Conservation (phyloP, 805 yeast genomes). For the Schizosaccharomyces osmophilus region DNA sequence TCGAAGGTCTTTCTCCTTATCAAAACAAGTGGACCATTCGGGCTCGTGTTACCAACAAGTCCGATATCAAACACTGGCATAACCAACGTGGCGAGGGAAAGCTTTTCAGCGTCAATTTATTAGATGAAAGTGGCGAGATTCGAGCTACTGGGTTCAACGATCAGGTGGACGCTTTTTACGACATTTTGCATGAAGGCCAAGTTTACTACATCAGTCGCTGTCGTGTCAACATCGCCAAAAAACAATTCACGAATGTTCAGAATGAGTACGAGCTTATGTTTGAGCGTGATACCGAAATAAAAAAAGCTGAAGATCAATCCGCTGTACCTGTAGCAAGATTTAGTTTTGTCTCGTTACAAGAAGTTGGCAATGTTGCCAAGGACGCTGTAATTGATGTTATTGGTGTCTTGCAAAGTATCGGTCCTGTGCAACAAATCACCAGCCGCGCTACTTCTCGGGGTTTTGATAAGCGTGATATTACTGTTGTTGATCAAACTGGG, state of each 20-base stretch:
- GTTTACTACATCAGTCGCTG: conserved; percentile 69
- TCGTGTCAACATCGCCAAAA: conserved; percentile 58
- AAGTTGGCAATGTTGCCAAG: conserved; percentile 40
- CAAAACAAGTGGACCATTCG: conserved; percentile 79
- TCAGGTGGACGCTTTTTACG: conserved; percentile 54
- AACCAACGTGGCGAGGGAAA: conserved; percentile 75
- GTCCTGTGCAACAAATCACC: conserved; percentile 50
- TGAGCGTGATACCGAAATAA: conserved; percentile 55
- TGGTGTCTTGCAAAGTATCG: conserved; percentile 60
- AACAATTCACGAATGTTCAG: conserved; percentile 56
- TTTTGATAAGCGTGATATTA: conserved; percentile 73
- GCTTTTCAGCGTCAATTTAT: conserved; percentile 60
- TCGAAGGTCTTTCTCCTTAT: conserved; percentile 76
- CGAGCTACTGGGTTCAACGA: conserved; percentile 87
- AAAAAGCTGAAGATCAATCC: conserved; percentile 33
- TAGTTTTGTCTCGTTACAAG: conserved; percentile 45
- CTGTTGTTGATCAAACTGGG: conserved; percentile 64
- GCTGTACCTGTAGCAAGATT: conserved; percentile 60
- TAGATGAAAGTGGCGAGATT: conserved; percentile 90
- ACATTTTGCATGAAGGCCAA: conserved; percentile 62
- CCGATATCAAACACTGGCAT: conserved; percentile 72
- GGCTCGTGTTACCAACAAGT: conserved; percentile 72
- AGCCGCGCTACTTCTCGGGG: conserved; percentile 77
- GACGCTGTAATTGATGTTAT: conserved; percentile 63
- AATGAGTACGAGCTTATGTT: conserved; percentile 75